Evolutionary conservation across 2,329 filamentous ascomycete species (phyloP), one percentile per base, ranked within the genome.

Genomic region (Ambrosiella cleistominuta): DNA sequence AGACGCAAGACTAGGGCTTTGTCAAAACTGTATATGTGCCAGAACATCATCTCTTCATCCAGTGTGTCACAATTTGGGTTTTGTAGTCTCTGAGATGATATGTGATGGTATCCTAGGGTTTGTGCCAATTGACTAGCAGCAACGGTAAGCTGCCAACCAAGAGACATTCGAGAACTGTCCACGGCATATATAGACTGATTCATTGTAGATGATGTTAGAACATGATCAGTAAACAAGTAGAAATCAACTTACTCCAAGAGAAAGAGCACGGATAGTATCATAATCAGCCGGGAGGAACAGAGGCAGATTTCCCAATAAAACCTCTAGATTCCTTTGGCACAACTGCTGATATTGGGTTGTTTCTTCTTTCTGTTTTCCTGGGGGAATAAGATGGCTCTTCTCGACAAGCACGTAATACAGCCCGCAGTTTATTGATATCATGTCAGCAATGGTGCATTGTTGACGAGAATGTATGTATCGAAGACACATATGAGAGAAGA

Each of bases 131-230:
- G 74, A 11, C 77, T 75, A 0, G 81, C 81, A 15, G 75, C 74
- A 6, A 75, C 77, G 27, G 75, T 76, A 15, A 85, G 69, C n/a
- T 79, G 76, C 76, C 80, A 82, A n/a, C 78, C 79, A 2, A 85
- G 72, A 0, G 79, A 80, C 0, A 80, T 79, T 44, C 79, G 78
- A 2, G 79, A 81, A 12, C 76, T 72, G 61, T 84, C 80, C 53
- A 83, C 75, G 11, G 80, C 75, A 63, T 83, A 79, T n/a, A 79
- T 69, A 3, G 78, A 73, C 78, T 83, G 54, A 13, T 7, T 35
- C 37, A 38, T 40, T 49, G 35, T 2, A 54, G 65, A 45, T 64
- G 61, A 6, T 19, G 36, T 7, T 36, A n/a, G 44, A 8, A 5
- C 15, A 12, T 11, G 38, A n/a, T 36, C 8, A 2, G n/a, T 50